A percentile compares a stretch with the other conserved stretches of the same genome.
Conservation (phyloP, 176 grass and related monocot species). For the Juncus inflexus region DNA sequence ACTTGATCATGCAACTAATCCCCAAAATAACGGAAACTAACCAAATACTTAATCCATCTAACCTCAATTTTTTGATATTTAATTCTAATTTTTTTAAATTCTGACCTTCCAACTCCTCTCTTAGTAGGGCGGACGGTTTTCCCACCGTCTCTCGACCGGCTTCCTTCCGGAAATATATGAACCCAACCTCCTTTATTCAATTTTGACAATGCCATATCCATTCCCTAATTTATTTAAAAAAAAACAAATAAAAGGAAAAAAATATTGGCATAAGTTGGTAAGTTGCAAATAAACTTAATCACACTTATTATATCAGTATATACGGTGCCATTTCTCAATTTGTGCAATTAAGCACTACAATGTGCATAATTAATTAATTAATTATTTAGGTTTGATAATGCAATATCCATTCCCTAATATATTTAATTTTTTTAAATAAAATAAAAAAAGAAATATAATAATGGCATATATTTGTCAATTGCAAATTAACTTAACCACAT, state of each 20-base stretch:
- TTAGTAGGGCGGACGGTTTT: slow-evolving; percentile 79
- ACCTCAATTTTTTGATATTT: background rate
- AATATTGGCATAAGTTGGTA: background rate
- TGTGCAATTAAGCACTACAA: no score
- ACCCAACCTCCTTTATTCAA: slow-evolving; percentile 95
- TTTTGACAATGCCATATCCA: slow-evolving; percentile 91
- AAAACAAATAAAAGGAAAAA: slow-evolving; percentile 4
- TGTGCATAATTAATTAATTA: no score
- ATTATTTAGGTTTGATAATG: slow-evolving; percentile 76
- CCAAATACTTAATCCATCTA: no score
- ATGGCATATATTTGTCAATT: background rate
- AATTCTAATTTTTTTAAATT: background rate
- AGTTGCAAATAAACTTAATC: background rate
- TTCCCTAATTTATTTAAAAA: slow-evolving; percentile 43
- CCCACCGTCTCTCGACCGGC: slow-evolving; percentile 81
- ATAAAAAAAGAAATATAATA: slow-evolving; percentile 3
- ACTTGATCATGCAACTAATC: no score
- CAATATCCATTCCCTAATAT: slow-evolving; percentile 88
- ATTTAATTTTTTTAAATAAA: background rate
- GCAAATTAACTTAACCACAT: background rate
- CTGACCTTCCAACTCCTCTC: slow-evolving; percentile 93
- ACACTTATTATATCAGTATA: background rate
- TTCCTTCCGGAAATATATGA: slow-evolving; percentile 99
- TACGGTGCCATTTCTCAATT: no score
- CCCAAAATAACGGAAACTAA: no score